Evolutionary conservation across 2,329 filamentous ascomycete species (phyloP).

Genomic region (Xylariomycetidae sp.): DNA sequence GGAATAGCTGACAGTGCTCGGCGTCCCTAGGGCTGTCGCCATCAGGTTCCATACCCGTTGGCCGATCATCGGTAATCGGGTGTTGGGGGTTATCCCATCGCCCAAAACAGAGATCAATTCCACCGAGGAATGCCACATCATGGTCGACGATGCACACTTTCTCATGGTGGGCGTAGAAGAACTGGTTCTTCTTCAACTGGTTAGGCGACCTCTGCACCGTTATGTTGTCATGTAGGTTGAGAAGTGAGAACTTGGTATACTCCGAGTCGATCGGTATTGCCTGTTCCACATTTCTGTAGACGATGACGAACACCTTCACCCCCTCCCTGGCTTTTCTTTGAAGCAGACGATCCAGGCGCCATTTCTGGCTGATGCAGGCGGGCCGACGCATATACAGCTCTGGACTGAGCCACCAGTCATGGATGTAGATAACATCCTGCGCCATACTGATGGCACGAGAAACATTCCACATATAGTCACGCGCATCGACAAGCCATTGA

Average conservation of each 20-base stretch:
- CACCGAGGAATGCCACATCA: slow-evolving; percentile 90
- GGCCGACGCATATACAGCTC: slow-evolving; percentile 93
- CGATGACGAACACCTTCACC: slow-evolving; percentile 95
- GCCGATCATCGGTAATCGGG: slow-evolving; percentile 83
- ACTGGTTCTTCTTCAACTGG: slow-evolving; percentile 97
- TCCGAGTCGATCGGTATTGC: slow-evolving; percentile 97
- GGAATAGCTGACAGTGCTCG: slow-evolving; percentile 93
- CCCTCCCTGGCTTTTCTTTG: slow-evolving; percentile 91
- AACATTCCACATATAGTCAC: slow-evolving; percentile 99
- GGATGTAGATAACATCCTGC: slow-evolving; percentile 96
- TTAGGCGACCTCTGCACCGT: slow-evolving; percentile 96
- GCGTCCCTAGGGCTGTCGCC: slow-evolving; percentile 74
- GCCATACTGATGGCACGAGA: slow-evolving; percentile 96
- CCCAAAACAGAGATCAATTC: slow-evolving; percentile 94
- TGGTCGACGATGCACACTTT: slow-evolving; percentile 98
- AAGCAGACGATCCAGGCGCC: slow-evolving; percentile 89
- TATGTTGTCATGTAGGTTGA: slow-evolving; percentile 93
- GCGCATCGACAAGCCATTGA: slow-evolving; percentile 93
- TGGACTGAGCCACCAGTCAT: slow-evolving; percentile 98
- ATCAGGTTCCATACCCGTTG: slow-evolving; percentile 84
- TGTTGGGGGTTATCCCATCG: slow-evolving; percentile 97
- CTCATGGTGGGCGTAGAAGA: slow-evolving; percentile 98
- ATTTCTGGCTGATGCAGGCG: slow-evolving; percentile 94
- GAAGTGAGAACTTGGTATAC: slow-evolving; percentile 92
- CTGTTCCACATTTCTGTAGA: slow-evolving; percentile 96